These are phyloP conservation scores for Phyllosticta citribraziliensis DNA, from an alignment of 2,329 filamentous ascomycete genomes.

Conservation along the genomic window DNA sequence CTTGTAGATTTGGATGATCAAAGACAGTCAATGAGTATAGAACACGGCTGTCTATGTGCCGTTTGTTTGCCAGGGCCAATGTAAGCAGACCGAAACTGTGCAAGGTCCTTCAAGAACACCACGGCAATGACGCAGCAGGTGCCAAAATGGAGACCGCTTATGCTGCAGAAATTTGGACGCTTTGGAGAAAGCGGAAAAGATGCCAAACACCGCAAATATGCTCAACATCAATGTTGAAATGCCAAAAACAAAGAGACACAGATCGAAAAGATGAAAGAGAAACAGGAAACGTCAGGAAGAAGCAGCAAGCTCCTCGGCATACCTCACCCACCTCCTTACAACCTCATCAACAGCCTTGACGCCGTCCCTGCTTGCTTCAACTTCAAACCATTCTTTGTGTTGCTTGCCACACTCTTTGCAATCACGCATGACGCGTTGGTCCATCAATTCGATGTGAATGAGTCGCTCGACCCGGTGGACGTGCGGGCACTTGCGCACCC, in stretches of 20 bases:
- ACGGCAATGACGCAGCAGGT: not conserved
- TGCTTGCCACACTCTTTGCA: conserved; percentile 74
- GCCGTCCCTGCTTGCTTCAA: conserved; percentile 62
- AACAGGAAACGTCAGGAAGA: not conserved
- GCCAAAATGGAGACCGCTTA: not conserved
- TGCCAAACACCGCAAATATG: not conserved
- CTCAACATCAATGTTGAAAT: not conserved
- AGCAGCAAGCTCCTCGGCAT: conserved; percentile 49
- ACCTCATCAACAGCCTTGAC: conserved; percentile 62
- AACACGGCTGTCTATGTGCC: not conserved
- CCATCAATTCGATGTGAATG: conserved; percentile 78
- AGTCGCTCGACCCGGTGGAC: conserved; percentile 81
- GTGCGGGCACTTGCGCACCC: conserved; percentile 64
- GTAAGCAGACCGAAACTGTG: not conserved
- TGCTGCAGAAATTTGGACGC: not conserved
- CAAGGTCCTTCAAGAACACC: not conserved
- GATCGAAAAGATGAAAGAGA: not conserved
- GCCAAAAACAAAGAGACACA: not conserved
- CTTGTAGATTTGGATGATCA: not conserved
- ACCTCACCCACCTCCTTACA: conserved; percentile 75
- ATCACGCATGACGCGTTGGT: conserved; percentile 47
- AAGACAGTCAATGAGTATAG: not conserved
- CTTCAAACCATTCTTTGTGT: conserved; percentile 93
- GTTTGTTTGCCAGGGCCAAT: not conserved
- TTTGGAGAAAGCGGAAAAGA: not conserved